Conservation (phyloP, 345 rosid species). For the Eucalyptus pauciflora region DNA sequence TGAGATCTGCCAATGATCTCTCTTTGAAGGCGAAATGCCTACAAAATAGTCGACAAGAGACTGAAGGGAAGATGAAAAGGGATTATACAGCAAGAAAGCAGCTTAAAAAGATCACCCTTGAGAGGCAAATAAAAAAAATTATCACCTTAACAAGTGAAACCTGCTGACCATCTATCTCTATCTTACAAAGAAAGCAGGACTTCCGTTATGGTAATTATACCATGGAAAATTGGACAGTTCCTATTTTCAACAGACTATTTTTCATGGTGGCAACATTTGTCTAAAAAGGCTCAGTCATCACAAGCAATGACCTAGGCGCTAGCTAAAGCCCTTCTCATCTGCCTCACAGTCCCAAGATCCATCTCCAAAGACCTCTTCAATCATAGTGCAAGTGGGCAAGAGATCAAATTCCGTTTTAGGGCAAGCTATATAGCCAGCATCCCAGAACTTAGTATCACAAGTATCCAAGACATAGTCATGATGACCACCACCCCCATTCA, state of each 20-base stretch:
- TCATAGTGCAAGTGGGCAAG: slow-evolving; percentile 38
- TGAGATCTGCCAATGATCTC: not conserved
- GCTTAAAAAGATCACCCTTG: not conserved
- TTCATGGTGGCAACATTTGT: not conserved
- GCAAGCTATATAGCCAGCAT: slow-evolving; percentile 11
- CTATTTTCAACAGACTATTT: not conserved
- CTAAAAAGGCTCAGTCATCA: not conserved
- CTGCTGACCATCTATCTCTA: not conserved
- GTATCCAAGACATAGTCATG: slow-evolving; percentile 15
- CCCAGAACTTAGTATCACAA: slow-evolving; percentile 30
- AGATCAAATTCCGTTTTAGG: slow-evolving; percentile 16
- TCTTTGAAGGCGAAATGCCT: not conserved
- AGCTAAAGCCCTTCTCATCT: not conserved
- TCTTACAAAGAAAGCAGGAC: slow-evolving; percentile 5
- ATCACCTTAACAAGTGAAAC: not conserved
- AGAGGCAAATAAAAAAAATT: not conserved
- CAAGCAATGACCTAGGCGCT: not conserved
- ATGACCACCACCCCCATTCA: slow-evolving; percentile 2
- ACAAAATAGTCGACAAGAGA: not conserved
- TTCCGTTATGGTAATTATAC: not conserved
- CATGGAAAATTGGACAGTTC: not conserved
- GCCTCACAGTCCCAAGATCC: slow-evolving; percentile 17
- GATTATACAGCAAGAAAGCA: not conserved
- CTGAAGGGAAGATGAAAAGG: not conserved
- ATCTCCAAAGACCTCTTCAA: slow-evolving; percentile 48